Percentiles rank a stretch among this genome's conserved stretches.
Evolutionary conservation across 2,329 filamentous ascomycete genomes (phyloP).

Genomic region (Fusarium scirpi): DNA sequence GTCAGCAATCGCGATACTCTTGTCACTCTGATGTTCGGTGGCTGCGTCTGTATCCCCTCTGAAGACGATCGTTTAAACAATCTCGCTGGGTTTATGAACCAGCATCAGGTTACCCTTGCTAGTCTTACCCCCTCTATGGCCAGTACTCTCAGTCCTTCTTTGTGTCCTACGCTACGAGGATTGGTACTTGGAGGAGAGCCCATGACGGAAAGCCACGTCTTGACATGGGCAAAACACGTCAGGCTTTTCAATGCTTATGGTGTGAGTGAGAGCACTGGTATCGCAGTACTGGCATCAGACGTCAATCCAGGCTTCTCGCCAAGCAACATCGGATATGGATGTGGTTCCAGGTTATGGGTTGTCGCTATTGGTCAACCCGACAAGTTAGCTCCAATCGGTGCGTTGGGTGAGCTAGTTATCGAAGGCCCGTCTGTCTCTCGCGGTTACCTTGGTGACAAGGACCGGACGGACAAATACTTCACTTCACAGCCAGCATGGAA

Average conservation of each 20-base stretch:
- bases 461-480: background rate
- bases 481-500: background rate
- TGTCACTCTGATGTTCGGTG: constrained; percentile 4
- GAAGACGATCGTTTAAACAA: constrained; percentile 2
- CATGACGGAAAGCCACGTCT: constrained; percentile 3
- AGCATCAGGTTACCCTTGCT: background rate
- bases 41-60: background rate
- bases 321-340: constrained; percentile 5
- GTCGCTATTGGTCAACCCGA: background rate
- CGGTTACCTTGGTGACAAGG: background rate
- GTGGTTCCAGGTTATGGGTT: constrained; percentile 1
- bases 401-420: constrained; percentile 1
- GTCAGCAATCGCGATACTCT: constrained; percentile 6
- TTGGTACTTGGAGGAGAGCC: constrained; percentile 6
- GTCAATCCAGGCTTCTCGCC: background rate
- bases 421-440: constrained; percentile 1
- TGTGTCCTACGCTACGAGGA: background rate
- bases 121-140: constrained; percentile 10
- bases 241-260: constrained; percentile 11
- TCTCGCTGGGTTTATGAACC: background rate
- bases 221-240: constrained; percentile 4
- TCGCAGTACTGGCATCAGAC: background rate
- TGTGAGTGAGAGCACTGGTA: constrained; percentile 8
- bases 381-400: constrained; percentile 5
- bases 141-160: background rate